phyloP scores from a whole-genome alignment of 164 flowering plant species.

The Dillenia turbinata region DNA sequence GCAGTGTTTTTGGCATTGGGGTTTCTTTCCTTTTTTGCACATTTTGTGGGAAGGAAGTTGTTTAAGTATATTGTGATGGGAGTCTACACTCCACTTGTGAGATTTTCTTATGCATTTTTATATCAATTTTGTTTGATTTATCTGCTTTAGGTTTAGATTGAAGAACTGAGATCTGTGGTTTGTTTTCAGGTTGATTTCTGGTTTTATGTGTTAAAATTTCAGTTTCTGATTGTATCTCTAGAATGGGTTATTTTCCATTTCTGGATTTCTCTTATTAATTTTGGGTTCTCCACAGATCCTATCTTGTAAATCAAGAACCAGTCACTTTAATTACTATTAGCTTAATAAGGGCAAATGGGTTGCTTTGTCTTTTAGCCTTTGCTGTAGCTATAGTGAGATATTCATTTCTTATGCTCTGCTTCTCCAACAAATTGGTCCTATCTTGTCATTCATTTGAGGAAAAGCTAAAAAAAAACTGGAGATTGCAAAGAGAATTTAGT shows the following conservation, averaged over 20 bases:
- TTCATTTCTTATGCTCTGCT: too few species aligned
- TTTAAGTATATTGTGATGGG: slow-evolving; percentile 81
- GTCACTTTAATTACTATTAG: slow-evolving; percentile 4
- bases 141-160: not conserved
- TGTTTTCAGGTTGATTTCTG: slow-evolving; percentile 7
- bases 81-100: slow-evolving; percentile 93
- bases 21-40: slow-evolving; percentile 77
- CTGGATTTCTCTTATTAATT: slow-evolving; percentile 2
- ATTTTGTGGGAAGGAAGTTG: slow-evolving; percentile 72
- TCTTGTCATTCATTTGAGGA: too few species aligned
- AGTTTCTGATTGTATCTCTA: not conserved
- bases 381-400: not conserved
- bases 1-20: slow-evolving; percentile 74
- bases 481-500: too few species aligned
- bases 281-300: slow-evolving; percentile 3
- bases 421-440: too few species aligned
- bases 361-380: slow-evolving; percentile 15
- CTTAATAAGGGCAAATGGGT: slow-evolving; percentile 7
- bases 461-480: too few species aligned
- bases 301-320: not conserved
- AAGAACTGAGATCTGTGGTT: slow-evolving; percentile 12
- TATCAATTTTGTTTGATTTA: not conserved
- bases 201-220: slow-evolving; percentile 6
- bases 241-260: not conserved
- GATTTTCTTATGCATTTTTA: slow-evolving; percentile 11